Base-by-base conservation (phyloP, 768 basidiomycete genomes). In the Paxillus rubicundulus region DNA sequence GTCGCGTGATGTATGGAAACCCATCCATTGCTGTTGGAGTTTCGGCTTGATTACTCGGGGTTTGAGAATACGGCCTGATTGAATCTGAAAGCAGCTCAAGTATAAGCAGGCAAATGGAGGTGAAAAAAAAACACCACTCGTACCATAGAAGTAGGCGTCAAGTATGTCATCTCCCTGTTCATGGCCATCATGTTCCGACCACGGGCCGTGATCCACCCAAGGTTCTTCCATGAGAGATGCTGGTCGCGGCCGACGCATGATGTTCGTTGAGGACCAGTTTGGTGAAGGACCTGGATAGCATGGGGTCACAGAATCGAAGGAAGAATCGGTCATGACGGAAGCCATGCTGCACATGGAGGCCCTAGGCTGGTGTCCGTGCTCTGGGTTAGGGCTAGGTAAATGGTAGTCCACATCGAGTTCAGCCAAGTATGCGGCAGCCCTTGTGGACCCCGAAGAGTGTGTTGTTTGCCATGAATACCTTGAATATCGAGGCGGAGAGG, bases 231-330 rank as follows among this genome's bases (percentile, higher is more conserved):
- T 34, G 34, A 51, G 47, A 17, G 67, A 52, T 39, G 24, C 44
- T 30, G 61, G 56, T 28, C 56, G 41, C 6, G 52, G 49, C 24
- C 53, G 58, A 18, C 53, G 58, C 18, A 12, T 18, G 13, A 46
- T 51, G 42, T 57, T 52, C 9, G 59, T 45, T 2, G 58, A 33
- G 45, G 53, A 38, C 51, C 50, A 53, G 5, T 36, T n/a, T 28
- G 50, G 45, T 48, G 68, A 36, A 40, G 32, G 52, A 20, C 33
- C 36, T 9, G 64, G 51, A 52, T 56, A 55, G 39, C 71, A 74
- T 9, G 80, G 78, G 50, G 84, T 72, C 44, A 86, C 70, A 10
- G 80, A 84, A 27, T 86, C 82, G 2, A 78, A 77, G 4, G 85
- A 85, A 37, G 73, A 69, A 32, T 77, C 78, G 0, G 84, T 82